A percentile compares a stretch with the other conserved stretches of the same genome.
Conservation (phyloP, 352 stramenopile species). For the Phytophthora macrochlamydospora region DNA sequence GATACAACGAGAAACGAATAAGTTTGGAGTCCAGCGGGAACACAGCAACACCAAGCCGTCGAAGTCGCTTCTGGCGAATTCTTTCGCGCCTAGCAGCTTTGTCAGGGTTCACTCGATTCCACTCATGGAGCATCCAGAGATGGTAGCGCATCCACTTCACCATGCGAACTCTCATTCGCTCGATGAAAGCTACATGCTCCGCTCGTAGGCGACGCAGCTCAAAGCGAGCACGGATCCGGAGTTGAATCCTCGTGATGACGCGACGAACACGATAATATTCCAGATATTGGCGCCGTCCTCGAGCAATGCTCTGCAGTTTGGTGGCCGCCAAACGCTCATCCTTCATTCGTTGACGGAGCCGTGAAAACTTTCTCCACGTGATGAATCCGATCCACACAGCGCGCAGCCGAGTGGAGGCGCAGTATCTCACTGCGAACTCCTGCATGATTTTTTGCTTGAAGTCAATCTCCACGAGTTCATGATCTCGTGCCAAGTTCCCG, state of each 20-base stretch:
- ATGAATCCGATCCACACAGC: conserved; percentile 42
- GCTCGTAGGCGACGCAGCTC: conserved; percentile 42
- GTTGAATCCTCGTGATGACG: conserved; percentile 17
- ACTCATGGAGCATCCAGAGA: conserved; percentile 45
- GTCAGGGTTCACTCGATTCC: conserved; percentile 52
- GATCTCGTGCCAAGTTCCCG: conserved; percentile 42
- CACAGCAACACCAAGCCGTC: conserved; percentile 31
- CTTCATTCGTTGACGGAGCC: conserved; percentile 36
- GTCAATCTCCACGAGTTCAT: conserved; percentile 52
- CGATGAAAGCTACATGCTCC: conserved; percentile 34
- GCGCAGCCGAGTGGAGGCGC: conserved; percentile 55
- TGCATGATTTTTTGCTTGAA: conserved; percentile 40
- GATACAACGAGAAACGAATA: conserved; percentile 50
- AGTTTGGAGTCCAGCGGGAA: conserved; percentile 38
- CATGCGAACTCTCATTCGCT: conserved; percentile 52
- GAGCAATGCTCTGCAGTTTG: conserved; percentile 50
- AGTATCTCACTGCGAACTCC: conserved; percentile 37
- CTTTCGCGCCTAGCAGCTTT: conserved; percentile 47
- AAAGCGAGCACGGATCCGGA: conserved; percentile 38
- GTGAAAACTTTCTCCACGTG: conserved; percentile 23
- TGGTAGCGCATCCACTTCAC: conserved; percentile 56
- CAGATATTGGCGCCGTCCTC: conserved; percentile 25
- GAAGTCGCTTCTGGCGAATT: conserved; percentile 50
- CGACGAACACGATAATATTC: conserved; percentile 25
- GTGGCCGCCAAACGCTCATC: conserved; percentile 45